Conservation (phyloP, 345 rosid species). For the Syzygium aromaticum region DNA sequence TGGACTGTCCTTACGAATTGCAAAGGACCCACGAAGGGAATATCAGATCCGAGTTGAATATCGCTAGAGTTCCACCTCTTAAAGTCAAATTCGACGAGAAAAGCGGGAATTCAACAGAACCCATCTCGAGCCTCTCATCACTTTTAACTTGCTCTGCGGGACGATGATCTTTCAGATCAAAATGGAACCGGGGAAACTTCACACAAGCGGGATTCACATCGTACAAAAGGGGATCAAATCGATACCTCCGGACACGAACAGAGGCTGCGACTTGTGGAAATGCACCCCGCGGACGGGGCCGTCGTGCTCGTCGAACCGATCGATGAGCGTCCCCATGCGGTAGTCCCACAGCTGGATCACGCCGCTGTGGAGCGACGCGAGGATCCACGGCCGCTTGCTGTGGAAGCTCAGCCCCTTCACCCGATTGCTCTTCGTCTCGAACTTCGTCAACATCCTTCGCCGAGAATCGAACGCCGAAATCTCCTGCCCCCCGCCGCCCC, state of each 20-base stretch:
- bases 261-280: constrained; percentile 86
- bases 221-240: neutral
- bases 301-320: constrained; percentile 92
- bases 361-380: constrained; percentile 97
- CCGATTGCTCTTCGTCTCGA: constrained; percentile 96
- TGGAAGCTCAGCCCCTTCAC: constrained; percentile 98
- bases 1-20: neutral
- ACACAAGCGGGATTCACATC: neutral
- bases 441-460: constrained; percentile 84
- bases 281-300: constrained; percentile 99
- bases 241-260: constrained; percentile 91
- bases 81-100: neutral
- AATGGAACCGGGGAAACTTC: neutral
- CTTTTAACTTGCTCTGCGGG: neutral
- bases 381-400: constrained; percentile 95
- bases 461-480: neutral
- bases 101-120: neutral
- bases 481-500: neutral
- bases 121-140: neutral
- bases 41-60: neutral
- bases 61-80: neutral
- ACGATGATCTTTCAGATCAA: neutral
- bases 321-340: constrained; percentile 93
- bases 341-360: constrained; percentile 99
- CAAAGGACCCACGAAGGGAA: neutral